These are phyloP conservation scores for Candida labiduridarum DNA, from an alignment of 1,139 yeast genomes.

Conservation along the genomic window DNA sequence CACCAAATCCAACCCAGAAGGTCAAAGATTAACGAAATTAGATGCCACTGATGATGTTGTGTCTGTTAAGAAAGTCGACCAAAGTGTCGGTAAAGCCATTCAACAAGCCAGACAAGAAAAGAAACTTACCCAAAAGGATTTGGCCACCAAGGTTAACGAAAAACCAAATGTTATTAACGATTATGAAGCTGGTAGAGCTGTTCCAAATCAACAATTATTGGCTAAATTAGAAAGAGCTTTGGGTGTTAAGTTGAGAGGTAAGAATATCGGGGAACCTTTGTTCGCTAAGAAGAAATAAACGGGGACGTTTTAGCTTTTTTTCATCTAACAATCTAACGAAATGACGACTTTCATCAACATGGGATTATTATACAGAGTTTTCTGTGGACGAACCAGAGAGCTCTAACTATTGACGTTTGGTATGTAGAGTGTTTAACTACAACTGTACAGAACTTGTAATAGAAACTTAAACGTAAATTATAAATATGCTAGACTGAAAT, in stretches of 20 bases:
- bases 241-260: constrained; percentile 95
- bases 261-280: constrained; percentile 90
- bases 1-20: constrained; percentile 74
- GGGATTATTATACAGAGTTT: neutral
- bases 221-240: constrained; percentile 92
- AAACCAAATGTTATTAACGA: constrained; percentile 95
- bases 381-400: neutral
- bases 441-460: constrained; percentile 2
- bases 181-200: constrained; percentile 95
- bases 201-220: constrained; percentile 92
- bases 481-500: constrained; percentile 1
- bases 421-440: neutral
- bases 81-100: constrained; percentile 84
- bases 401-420: neutral
- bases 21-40: constrained; percentile 90
- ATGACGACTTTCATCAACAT: constrained; percentile 2
- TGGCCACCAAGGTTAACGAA: constrained; percentile 93
- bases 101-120: constrained; percentile 86
- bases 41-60: constrained; percentile 94
- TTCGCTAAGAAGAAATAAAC: constrained; percentile 68
- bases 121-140: constrained; percentile 89
- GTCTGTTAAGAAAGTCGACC: constrained; percentile 86
- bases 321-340: neutral
- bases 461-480: neutral
- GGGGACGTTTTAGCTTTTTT: neutral